Percentiles rank a stretch among this genome's conserved stretches.
Evolutionary conservation across 106 monocot species (phyloP).

Genomic region (Dioscorea dumetorum): DNA sequence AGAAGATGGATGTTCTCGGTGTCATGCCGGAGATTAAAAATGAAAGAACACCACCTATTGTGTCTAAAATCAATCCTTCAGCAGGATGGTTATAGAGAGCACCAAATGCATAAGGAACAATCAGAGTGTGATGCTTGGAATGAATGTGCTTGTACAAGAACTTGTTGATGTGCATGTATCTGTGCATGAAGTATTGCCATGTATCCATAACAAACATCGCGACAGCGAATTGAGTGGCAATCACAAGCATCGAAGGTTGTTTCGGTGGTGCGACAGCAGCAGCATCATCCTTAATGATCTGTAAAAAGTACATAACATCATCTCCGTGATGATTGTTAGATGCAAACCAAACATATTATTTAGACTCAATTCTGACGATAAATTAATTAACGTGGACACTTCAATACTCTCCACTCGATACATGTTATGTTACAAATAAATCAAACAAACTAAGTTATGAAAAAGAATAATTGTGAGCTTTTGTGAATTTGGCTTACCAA

Average conservation of each 20-base stretch:
- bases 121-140: slow-evolving; percentile 42
- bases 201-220: slow-evolving; percentile 37
- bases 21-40: slow-evolving; percentile 51
- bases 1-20: slow-evolving; percentile 37
- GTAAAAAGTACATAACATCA: background rate
- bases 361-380: no score
- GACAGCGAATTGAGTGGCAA: slow-evolving; percentile 8
- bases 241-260: slow-evolving; percentile 3
- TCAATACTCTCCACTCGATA: no score
- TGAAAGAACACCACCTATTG: slow-evolving; percentile 33
- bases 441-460: no score
- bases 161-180: slow-evolving; percentile 46
- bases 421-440: no score
- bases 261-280: background rate
- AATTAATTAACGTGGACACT: no score
- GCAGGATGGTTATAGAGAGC: slow-evolving; percentile 57
- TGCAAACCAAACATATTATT: no score
- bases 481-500: slow-evolving; percentile 16
- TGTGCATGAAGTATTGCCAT: slow-evolving; percentile 57
- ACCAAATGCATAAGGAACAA: slow-evolving; percentile 45
- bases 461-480: no score
- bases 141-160: slow-evolving; percentile 56
- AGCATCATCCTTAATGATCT: slow-evolving; percentile 1
- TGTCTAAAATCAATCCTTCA: slow-evolving; percentile 45
- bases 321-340: no score